These are phyloP conservation scores for Mariannaea elegans DNA, from an alignment of 2,329 filamentous ascomycete species.

Conservation along the genomic window DNA sequence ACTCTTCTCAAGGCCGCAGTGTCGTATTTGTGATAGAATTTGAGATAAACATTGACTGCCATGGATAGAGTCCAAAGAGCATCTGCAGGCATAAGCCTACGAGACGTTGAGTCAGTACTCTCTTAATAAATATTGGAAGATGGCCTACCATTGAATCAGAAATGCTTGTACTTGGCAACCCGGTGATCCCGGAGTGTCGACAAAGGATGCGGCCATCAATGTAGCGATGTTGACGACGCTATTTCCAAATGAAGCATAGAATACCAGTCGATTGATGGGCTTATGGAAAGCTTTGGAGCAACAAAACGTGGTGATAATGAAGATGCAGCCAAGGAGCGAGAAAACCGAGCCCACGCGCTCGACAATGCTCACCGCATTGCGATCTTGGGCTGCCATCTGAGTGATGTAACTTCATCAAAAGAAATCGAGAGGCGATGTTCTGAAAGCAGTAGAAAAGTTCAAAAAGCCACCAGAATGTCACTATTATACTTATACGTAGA, in stretches of 20 bases:
- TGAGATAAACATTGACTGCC: constrained; percentile 82
- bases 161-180: constrained; percentile 74
- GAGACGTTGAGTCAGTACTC: not conserved
- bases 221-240: constrained; percentile 76
- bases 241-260: constrained; percentile 82
- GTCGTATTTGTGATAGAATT: constrained; percentile 76
- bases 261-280: constrained; percentile 81
- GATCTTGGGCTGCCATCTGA: not conserved
- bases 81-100: constrained; percentile 54
- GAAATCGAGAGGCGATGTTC: not conserved
- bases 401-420: not conserved
- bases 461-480: too few species aligned
- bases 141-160: constrained; percentile 75
- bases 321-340: constrained; percentile 44
- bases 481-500: too few species aligned
- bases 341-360: constrained; percentile 14
- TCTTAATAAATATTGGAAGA: not conserved
- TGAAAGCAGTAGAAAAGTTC: too few species aligned
- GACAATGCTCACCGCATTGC: not conserved
- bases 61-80: constrained; percentile 79
- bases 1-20: constrained; percentile 63
- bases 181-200: constrained; percentile 53
- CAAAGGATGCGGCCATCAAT: constrained; percentile 67
- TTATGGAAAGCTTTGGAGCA: constrained; percentile 74
- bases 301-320: constrained; percentile 75